These are phyloP conservation scores for Cotoneaster glaucophyllus DNA, from an alignment of 306 rosid species.

Conservation along the genomic window DNA sequence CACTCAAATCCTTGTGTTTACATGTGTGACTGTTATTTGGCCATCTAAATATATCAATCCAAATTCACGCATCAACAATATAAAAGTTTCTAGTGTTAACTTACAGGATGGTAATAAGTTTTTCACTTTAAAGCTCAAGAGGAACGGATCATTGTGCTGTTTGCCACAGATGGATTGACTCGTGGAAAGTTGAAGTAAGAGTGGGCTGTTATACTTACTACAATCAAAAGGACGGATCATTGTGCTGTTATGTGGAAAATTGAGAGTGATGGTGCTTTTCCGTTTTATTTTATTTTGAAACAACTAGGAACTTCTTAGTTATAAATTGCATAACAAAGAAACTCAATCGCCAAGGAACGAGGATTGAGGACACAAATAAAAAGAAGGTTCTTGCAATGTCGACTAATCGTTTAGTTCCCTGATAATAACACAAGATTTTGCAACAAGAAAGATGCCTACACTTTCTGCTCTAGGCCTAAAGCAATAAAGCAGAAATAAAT, in stretches of 20 bases:
- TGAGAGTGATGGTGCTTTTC: background rate
- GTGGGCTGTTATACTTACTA: background rate
- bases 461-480: background rate
- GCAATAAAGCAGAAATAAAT: background rate
- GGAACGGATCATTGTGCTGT: background rate
- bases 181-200: background rate
- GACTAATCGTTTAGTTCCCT: background rate
- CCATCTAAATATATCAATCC: too few species aligned
- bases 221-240: background rate
- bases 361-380: background rate
- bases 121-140: background rate
- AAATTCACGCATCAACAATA: too few species aligned
- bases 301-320: background rate
- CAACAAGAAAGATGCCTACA: background rate
- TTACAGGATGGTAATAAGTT: background rate
- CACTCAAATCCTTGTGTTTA: too few species aligned
- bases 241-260: background rate
- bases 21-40: too few species aligned
- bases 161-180: background rate
- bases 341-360: background rate
- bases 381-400: background rate
- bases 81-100: background rate
- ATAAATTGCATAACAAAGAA: background rate
- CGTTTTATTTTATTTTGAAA: background rate
- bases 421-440: background rate